Base-by-base conservation (phyloP, 345 rosid genomes). In the Lepidium aucheri region DNA sequence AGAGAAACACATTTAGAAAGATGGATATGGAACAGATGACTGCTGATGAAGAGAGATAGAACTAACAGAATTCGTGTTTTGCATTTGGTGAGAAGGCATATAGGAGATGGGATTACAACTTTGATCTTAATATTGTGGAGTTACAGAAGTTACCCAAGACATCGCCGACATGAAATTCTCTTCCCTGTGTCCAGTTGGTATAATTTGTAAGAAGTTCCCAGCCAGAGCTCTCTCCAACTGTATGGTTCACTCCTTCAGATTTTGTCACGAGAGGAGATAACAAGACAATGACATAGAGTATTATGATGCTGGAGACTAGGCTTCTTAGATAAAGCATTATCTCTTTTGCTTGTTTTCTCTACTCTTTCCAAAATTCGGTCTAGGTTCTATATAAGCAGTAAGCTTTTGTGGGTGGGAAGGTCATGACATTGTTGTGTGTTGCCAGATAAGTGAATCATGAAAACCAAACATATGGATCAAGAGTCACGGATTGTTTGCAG, bases 131-230 rank as follows among this genome's bases (percentile, higher is more conserved):
- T 33, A 44, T 33, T 2, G 5, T 45, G 8, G 53, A 64, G 15
- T 28, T 64, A 56, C 13, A 18, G 34, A 17, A 33, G 14, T 51
- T 70, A 76, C 78, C 81, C 26, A 78, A 69, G 76, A 55, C 50
- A 41, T 78, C 81, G 7, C 75, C 74, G 7, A 76, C 73, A 36
- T 68, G 82, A 59, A 83, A 80, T n/a, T 65, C 60, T 74, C 70
- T 80, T 26, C 80, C 77, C 28, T 40, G 65, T 33, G 76, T 59
- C 81, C 84, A 76, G 84, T 72, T 69, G 58, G 67, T 43, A 72
- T 45, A 76, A 6, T 72, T 55, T 13, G 53, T 58, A 28, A 68
- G 3, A 22, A 65, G 60, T 16, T 65, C 69, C 84, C 84, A 76
- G 41, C 79, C 81, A 66, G 58, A 8, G 63, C 59, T 55, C 59